Evolutionary conservation across 495 filamentous ascomycete species (phyloP).

Genomic region (Trichoderma erinaceum): DNA sequence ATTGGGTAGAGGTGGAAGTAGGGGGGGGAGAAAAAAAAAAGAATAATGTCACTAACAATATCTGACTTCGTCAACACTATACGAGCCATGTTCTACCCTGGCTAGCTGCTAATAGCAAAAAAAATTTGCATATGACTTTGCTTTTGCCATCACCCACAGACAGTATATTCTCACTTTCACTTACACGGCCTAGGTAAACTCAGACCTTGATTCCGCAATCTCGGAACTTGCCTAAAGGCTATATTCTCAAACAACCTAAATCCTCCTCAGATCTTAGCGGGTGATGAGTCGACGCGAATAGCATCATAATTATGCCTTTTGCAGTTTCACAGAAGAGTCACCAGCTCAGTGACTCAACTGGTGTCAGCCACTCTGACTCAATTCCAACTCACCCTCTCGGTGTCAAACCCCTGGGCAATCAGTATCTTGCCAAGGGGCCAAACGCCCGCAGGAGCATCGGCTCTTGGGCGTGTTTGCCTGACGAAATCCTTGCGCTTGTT

Average conservation of each 20-base stretch:
- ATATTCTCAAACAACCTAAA: neutral
- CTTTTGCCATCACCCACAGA: too few relatives aligned
- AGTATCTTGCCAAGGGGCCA: slow-evolving; percentile 53
- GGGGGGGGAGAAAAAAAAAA: neutral
- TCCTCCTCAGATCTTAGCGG: too few relatives aligned
- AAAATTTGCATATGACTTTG: neutral
- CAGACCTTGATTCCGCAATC: too few relatives aligned
- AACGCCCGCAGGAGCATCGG: slow-evolving; percentile 65
- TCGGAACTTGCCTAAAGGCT: too few relatives aligned
- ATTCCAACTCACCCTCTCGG: slow-evolving; percentile 78
- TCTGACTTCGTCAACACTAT: neutral
- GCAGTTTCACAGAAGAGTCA: neutral
- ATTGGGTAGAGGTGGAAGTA: neutral
- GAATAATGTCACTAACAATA: neutral
- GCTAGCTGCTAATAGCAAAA: neutral
- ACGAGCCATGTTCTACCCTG: neutral
- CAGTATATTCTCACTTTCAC: too few relatives aligned
- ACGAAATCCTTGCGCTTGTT: slow-evolving; percentile 72
- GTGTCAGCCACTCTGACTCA: slow-evolving; percentile 23
- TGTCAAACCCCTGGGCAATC: slow-evolving; percentile 85
- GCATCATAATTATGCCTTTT: slow-evolving; percentile 12
- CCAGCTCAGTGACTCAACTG: slow-evolving; percentile 34
- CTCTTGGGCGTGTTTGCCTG: slow-evolving; percentile 58
- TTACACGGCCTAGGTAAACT: too few relatives aligned
- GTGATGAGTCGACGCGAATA: neutral